Conservation (phyloP, 305 asterid genomes). For the Fraxinus albicans region DNA sequence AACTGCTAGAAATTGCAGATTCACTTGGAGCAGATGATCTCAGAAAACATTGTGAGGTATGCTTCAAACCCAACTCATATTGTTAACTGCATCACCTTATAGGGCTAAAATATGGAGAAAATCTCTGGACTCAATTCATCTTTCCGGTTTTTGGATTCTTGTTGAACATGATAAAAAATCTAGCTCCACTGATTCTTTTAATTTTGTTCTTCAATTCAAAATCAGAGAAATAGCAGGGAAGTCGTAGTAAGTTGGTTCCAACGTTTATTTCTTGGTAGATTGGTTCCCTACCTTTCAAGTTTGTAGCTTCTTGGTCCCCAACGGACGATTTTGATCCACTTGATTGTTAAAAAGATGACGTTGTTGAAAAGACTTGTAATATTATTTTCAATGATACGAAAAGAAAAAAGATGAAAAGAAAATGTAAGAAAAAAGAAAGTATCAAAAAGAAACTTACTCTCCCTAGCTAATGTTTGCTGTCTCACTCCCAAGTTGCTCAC, state of each 20-base stretch:
- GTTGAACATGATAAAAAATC: not conserved
- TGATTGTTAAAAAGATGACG: not conserved
- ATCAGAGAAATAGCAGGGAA: not conserved
- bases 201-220: not conserved
- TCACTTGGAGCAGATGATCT: conserved; percentile 79
- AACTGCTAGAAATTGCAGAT: conserved; percentile 92
- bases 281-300: not conserved
- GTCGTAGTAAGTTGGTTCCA: not conserved
- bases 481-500: not conserved
- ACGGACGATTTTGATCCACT: not conserved
- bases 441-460: not conserved
- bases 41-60: conserved; percentile 77
- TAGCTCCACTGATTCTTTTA: not conserved
- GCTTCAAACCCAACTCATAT: not conserved
- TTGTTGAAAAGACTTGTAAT: not conserved
- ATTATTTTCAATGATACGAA: not conserved
- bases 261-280: not conserved
- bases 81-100: not conserved
- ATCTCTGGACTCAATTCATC: not conserved
- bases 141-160: not conserved
- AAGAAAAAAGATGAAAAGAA: not conserved
- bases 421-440: not conserved
- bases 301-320: not conserved
- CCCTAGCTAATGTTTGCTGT: not conserved
- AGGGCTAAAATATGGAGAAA: not conserved